Percentiles rank a stretch among this genome's conserved stretches.
Evolutionary conservation across 2,329 filamentous ascomycete genomes (phyloP).

Genomic region (Sporothrix humicola): DNA sequence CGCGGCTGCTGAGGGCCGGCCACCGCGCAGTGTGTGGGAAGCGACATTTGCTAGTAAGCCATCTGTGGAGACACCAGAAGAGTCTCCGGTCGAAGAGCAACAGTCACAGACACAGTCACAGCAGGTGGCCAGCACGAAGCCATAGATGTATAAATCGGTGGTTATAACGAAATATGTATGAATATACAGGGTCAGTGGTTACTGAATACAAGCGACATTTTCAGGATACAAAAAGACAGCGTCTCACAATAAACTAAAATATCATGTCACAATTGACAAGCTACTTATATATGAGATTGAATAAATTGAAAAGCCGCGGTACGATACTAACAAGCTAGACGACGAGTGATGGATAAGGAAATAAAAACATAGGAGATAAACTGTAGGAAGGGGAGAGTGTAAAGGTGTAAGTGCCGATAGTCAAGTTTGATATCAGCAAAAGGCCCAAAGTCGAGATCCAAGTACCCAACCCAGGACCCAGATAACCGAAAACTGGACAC

Average conservation of each 20-base stretch:
- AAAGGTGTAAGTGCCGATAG: too few species aligned
- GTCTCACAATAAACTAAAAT: not conserved
- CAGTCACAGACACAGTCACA: not conserved
- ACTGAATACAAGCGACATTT: conserved; percentile 9
- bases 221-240: not conserved
- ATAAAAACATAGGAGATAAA: not conserved
- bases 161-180: not conserved
- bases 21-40: conserved; percentile 31
- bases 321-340: not conserved
- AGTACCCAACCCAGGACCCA: not conserved
- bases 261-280: not conserved
- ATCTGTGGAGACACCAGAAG: too few species aligned
- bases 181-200: conserved; percentile 14
- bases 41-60: not conserved
- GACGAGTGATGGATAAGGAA: not conserved
- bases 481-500: not conserved
- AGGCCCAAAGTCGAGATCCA: not conserved
- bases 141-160: not conserved
- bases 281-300: not conserved
- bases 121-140: not conserved
- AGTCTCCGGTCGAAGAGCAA: not conserved
- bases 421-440: not conserved
- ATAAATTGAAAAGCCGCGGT: too few species aligned
- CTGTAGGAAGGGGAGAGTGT: not conserved
- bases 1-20: conserved; percentile 32